These are phyloP conservation scores for Dothiorella sarmentorum DNA, from an alignment of 2,329 filamentous ascomycete species.

Conservation along the genomic window DNA sequence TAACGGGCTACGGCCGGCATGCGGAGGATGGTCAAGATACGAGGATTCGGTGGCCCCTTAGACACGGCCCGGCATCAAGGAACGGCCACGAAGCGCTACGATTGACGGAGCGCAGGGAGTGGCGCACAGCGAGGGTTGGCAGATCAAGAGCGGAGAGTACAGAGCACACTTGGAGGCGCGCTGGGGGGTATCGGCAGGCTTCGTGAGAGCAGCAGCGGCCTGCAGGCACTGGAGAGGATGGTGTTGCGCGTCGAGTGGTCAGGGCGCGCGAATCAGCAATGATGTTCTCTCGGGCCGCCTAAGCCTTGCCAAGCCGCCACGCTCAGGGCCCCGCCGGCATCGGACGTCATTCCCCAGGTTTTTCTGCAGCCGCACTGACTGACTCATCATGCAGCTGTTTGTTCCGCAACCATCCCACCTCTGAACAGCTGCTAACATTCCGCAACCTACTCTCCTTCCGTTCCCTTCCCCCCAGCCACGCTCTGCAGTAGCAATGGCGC, in stretches of 20 bases:
- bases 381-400: conserved; percentile 2
- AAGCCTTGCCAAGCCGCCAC: conserved; percentile 4
- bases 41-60: not conserved
- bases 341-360: conserved; percentile 18
- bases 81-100: not conserved
- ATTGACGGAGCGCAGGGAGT: not conserved
- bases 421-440: not conserved
- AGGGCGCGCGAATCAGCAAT: conserved; percentile 5
- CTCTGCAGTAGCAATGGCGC: conserved; percentile 4
- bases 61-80: not conserved
- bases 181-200: not conserved
- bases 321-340: conserved; percentile 8
- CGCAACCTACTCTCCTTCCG: not conserved
- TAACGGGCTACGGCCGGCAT: not conserved
- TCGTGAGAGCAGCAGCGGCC: not conserved
- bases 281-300: not conserved
- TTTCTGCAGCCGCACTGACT: conserved; percentile 14
- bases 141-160: not conserved
- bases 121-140: not conserved
- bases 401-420: not conserved
- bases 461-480: not conserved
- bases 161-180: not conserved
- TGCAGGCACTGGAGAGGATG: not conserved
- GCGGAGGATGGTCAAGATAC: conserved; percentile 4
- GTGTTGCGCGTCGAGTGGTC: conserved; percentile 10